These are phyloP conservation scores for Hygrophorus russula DNA, from an alignment of 768 basidiomycete species.

Conservation along the genomic window DNA sequence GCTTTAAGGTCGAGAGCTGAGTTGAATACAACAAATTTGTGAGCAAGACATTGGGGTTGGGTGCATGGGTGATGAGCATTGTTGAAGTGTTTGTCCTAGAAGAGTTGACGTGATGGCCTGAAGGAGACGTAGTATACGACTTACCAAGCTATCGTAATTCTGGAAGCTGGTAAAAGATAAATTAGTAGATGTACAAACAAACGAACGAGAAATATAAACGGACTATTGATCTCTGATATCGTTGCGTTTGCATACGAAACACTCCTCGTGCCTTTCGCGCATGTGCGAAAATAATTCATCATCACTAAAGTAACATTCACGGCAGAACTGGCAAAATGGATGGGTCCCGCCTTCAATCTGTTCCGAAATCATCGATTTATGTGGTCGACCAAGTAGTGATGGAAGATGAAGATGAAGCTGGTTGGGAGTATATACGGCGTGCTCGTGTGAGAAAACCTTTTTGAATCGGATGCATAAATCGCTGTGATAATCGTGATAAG, in stretches of 20 bases:
- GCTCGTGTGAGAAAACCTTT: constrained; percentile 95
- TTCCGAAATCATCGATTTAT: constrained; percentile 34
- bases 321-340: constrained; percentile 80
- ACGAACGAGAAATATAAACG: constrained; percentile 19
- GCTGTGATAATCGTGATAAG: constrained; percentile 24
- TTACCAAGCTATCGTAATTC: constrained; percentile 66
- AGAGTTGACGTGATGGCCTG: not conserved
- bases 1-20: constrained; percentile 82
- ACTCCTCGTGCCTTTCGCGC: constrained; percentile 91
- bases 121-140: constrained; percentile 12
- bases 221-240: constrained; percentile 81
- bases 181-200: not conserved
- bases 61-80: constrained; percentile 69
- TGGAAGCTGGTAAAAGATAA: constrained; percentile 44
- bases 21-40: constrained; percentile 93
- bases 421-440: constrained; percentile 64
- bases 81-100: constrained; percentile 67
- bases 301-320: constrained; percentile 86
- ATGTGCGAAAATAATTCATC: constrained; percentile 93
- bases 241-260: constrained; percentile 84
- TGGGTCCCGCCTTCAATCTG: constrained; percentile 63
- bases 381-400: constrained; percentile 37
- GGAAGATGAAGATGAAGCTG: constrained; percentile 65
- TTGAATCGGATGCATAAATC: constrained; percentile 83
- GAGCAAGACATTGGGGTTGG: constrained; percentile 61